phyloP scores from a whole-genome alignment of 164 flowering plant species.

The Nelumbo lutea region DNA sequence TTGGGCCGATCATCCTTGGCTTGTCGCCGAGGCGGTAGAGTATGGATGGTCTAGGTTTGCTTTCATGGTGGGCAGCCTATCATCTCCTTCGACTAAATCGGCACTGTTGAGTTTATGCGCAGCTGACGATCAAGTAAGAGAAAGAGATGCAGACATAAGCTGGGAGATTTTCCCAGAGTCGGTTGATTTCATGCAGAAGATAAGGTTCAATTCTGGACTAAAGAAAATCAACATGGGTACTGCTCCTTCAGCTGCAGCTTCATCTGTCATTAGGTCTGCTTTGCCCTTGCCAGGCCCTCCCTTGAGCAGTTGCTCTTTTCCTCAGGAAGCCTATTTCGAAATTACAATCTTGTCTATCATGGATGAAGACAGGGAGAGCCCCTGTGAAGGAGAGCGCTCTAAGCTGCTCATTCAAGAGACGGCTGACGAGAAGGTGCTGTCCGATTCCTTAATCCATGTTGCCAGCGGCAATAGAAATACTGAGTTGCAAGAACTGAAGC shows the following conservation, averaged over 20 bases:
- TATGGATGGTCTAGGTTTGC: slow-evolving; percentile 87
- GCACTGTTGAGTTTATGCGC: slow-evolving; percentile 43
- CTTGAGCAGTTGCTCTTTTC: slow-evolving; percentile 59
- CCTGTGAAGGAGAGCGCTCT: slow-evolving; percentile 46
- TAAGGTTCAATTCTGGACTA: slow-evolving; percentile 48
- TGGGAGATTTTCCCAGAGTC: slow-evolving; percentile 81
- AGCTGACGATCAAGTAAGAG: slow-evolving; percentile 33
- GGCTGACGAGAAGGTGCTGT: slow-evolving; percentile 17
- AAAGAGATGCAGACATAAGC: slow-evolving; percentile 36
- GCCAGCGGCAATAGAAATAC: slow-evolving; percentile 13
- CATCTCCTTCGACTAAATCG: slow-evolving; percentile 43
- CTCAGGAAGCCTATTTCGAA: slow-evolving; percentile 93
- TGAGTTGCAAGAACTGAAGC: slow-evolving; percentile 32
- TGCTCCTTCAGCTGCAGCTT: slow-evolving; percentile 14
- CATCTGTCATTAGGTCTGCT: slow-evolving; percentile 40
- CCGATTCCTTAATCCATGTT: slow-evolving; percentile 35
- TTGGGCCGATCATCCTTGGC: slow-evolving; percentile 81
- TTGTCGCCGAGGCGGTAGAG: slow-evolving; percentile 76
- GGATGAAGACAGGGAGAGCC: slow-evolving; percentile 14
- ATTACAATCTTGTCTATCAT: slow-evolving; percentile 37
- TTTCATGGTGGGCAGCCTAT: slow-evolving; percentile 30
- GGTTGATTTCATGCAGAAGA: slow-evolving; percentile 73
- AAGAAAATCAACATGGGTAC: slow-evolving; percentile 14
- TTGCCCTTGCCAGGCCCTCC: slow-evolving; percentile 90
- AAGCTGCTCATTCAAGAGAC: slow-evolving; percentile 59